Evolutionary conservation across 257 asterid genomes (phyloP), one percentile per base, ranked within the genome.

Genomic region (Vinca minor): DNA sequence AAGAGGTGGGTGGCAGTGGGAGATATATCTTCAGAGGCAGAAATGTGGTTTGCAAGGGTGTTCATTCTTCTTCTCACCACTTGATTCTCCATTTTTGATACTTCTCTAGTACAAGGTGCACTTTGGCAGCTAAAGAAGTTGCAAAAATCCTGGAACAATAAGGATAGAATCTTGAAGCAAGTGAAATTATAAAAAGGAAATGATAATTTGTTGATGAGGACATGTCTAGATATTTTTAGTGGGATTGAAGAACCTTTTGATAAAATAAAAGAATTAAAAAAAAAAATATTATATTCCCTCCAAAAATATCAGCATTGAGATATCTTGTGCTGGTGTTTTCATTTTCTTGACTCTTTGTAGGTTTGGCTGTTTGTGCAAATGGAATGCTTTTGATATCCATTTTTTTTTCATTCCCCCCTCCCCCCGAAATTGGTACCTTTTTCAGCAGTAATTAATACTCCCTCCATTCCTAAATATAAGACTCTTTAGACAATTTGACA

Each of bases 1-100:
- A 86, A 82, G 48, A 89, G 62, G 69, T 83, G 95, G 13, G 95
- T 70, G 20, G 94, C 87, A 65, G 89, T 31, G 31, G 95, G 79
- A 18, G 94, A 81, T 48, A 89, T 36, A 72, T 86, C 94, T 63
- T 87, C 86, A 59, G 66, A 76, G 47, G 79, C 64, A 63, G 85
- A 77, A 17, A 89, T 71, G 74, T 87, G 95, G 1, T 83, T 77
- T 35, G 91, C 78, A 32, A 87, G 77, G 14, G 82, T 73, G 77
- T 69, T 82, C 47, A 82, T 67, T 66, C 96, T 87, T 77, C 94
- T 75, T 38, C 88, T 63, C 64, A 78, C 87, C 56, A 48, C 65
- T 54, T 68, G 82, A 63, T 63, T 84, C 85, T 87, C 94, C 95
- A 89, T 89, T 67, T n/a, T 28, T 53, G 58, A 8, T 60, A 25